Percentiles rank a stretch among this genome's conserved stretches.
These are phyloP conservation scores for Selenicereus undatus DNA, from an alignment of 148 eudicot genomes.

Conservation along the genomic window DNA sequence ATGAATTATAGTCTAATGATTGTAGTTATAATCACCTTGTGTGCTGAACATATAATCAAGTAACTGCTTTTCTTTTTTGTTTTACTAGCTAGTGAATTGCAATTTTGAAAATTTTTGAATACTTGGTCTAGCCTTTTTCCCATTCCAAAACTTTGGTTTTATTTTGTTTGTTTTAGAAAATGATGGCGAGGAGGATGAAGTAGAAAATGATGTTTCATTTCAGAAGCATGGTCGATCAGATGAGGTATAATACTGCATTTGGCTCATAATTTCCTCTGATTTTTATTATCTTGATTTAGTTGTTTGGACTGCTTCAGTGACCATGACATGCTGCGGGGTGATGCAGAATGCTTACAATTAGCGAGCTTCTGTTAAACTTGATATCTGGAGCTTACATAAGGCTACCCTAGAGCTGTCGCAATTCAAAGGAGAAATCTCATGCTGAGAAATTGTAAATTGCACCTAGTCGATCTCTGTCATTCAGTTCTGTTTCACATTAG, in stretches of 20 bases:
- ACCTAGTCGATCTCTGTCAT: not conserved
- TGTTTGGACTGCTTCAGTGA: not conserved
- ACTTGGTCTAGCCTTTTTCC: not conserved
- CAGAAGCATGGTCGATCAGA: conserved; percentile 24
- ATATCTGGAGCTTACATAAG: too few relatives aligned
- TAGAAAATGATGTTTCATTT: conserved; percentile 28
- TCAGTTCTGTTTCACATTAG: not conserved
- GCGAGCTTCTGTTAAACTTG: not conserved
- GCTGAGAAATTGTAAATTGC: not conserved
- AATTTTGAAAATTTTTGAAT: not conserved
- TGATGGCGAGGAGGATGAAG: conserved; percentile 35
- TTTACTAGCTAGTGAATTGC: not conserved
- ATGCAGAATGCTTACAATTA: not conserved
- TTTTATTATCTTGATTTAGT: conserved; percentile 7
- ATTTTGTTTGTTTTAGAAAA: conserved; percentile 37
- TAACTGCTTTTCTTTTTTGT: not conserved
- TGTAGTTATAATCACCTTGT: not conserved
- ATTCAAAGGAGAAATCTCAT: not conserved
- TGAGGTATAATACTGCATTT: conserved; percentile 34
- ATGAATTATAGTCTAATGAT: too few relatives aligned
- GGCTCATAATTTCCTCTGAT: not conserved
- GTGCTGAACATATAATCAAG: not conserved
- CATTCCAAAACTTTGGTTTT: not conserved
- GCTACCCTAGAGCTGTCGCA: not conserved
- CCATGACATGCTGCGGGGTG: not conserved